Evolutionary conservation across 1,284 basidiomycete genomes (phyloP).

Genomic region (Cutaneotrichosporon mucoides): DNA sequence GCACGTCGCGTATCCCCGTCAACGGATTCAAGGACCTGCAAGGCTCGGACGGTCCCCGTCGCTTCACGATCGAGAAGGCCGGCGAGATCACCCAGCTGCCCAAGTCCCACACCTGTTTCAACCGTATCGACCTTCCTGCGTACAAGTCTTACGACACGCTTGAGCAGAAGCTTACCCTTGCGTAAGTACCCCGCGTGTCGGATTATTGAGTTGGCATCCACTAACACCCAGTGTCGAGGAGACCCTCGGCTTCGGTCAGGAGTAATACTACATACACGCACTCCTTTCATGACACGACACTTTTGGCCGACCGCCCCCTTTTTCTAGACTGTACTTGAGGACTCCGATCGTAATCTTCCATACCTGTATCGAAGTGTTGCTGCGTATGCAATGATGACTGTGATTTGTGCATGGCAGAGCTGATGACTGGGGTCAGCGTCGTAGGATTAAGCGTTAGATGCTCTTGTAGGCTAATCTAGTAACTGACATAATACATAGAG

Average conservation of each 20-base stretch:
- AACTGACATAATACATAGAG: too few relatives aligned
- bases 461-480: too few relatives aligned
- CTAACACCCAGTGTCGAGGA: slow-evolving; percentile 58
- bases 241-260: slow-evolving; percentile 53
- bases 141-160: slow-evolving; percentile 86
- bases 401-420: background rate
- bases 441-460: too few relatives aligned
- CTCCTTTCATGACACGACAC: background rate
- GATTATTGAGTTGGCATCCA: too few relatives aligned
- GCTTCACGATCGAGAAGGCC: slow-evolving; percentile 94
- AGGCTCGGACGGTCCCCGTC: slow-evolving; percentile 89
- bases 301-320: background rate
- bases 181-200: slow-evolving; percentile 45
- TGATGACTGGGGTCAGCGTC: too few relatives aligned
- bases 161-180: slow-evolving; percentile 82
- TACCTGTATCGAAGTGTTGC: slow-evolving; percentile 8
- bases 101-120: slow-evolving; percentile 84
- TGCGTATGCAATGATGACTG: background rate
- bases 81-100: slow-evolving; percentile 88
- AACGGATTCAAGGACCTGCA: slow-evolving; percentile 99
- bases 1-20: slow-evolving; percentile 94
- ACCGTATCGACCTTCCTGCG: slow-evolving; percentile 78
- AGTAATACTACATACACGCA: slow-evolving; percentile 25
- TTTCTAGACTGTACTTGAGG: slow-evolving; percentile 5
- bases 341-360: slow-evolving; percentile 5